Evolutionary conservation across 2,329 filamentous ascomycete genomes (phyloP).

Genomic region (Sporothrix variecibatus): DNA sequence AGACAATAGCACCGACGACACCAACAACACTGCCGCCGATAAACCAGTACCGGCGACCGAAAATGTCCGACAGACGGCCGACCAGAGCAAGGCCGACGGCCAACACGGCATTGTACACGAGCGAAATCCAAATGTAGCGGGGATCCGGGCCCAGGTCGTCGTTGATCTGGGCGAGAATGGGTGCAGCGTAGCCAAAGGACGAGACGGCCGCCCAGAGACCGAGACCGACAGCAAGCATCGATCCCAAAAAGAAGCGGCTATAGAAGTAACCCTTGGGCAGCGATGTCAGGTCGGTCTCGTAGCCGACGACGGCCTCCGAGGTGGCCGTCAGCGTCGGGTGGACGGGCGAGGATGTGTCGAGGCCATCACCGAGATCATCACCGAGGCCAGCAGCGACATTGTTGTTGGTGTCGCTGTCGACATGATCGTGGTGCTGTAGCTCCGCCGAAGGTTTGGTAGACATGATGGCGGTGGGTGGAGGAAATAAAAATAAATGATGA

Average conservation of each 20-base stretch:
- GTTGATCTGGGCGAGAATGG: slow-evolving; percentile 28
- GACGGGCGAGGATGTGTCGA: not conserved
- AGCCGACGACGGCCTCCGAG: slow-evolving; percentile 14
- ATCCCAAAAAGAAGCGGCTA: slow-evolving; percentile 24
- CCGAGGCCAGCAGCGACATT: not conserved
- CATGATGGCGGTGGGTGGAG: not conserved
- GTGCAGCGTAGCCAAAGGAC: slow-evolving; percentile 36
- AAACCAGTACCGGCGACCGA: slow-evolving; percentile 37
- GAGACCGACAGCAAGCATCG: slow-evolving; percentile 28
- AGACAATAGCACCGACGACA: slow-evolving; percentile 42
- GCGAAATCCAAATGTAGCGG: slow-evolving; percentile 38
- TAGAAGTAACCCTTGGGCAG: slow-evolving; percentile 27
- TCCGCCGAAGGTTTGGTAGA: not conserved
- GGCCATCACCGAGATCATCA: not conserved
- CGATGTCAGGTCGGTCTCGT: slow-evolving; percentile 19
- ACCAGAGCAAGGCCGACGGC: slow-evolving; percentile 36
- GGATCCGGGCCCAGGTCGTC: slow-evolving; percentile 26
- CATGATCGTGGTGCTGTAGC: not conserved
- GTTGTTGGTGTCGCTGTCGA: not conserved
- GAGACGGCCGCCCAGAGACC: slow-evolving; percentile 36
- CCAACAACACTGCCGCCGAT: slow-evolving; percentile 37
- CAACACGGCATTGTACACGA: slow-evolving; percentile 36
- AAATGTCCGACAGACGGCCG: slow-evolving; percentile 36
- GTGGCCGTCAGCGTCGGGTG: slow-evolving; percentile 6
- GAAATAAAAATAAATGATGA: not conserved